Conservation (phyloP, 129 eudicot species). For the Sambucus nigra region DNA sequence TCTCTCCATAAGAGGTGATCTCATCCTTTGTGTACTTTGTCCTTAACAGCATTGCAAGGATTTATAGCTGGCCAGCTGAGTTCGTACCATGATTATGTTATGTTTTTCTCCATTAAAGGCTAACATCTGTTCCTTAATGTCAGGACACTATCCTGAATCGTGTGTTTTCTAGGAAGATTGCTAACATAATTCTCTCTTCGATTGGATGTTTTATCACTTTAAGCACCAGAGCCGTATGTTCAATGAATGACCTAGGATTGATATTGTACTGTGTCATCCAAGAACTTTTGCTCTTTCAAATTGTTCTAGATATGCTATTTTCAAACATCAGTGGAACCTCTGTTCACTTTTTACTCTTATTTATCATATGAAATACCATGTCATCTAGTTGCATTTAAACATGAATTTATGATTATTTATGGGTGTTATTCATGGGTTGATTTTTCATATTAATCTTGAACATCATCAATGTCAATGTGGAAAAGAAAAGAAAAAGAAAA, state of each 20-base stretch:
- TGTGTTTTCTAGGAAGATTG: slow-evolving; percentile 10
- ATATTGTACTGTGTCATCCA: neutral
- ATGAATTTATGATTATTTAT: too few relatives aligned
- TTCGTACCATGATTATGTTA: slow-evolving; percentile 35
- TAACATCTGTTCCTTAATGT: neutral
- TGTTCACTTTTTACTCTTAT: neutral
- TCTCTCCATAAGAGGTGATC: slow-evolving; percentile 14
- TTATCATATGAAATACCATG: neutral
- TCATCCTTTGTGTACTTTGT: slow-evolving; percentile 15
- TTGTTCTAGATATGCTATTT: neutral
- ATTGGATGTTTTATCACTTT: slow-evolving; percentile 5
- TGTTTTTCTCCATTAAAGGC: slow-evolving; percentile 6
- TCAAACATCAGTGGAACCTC: neutral
- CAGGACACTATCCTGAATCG: slow-evolving; percentile 8
- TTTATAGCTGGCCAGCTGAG: slow-evolving; percentile 27
- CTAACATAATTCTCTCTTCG: slow-evolving; percentile 5
- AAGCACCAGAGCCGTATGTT: neutral
- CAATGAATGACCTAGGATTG: slow-evolving; percentile 5
- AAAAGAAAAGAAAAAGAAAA: neutral
- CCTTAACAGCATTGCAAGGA: slow-evolving; percentile 39
- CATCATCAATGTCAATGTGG: neutral
- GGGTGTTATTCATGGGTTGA: too few relatives aligned
- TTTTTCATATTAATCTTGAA: too few relatives aligned
- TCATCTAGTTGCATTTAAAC: too few relatives aligned
- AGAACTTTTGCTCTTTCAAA: neutral